Evolutionary conservation across 805 yeast species (phyloP).

Genomic region (Hanseniaspora thailandica): DNA sequence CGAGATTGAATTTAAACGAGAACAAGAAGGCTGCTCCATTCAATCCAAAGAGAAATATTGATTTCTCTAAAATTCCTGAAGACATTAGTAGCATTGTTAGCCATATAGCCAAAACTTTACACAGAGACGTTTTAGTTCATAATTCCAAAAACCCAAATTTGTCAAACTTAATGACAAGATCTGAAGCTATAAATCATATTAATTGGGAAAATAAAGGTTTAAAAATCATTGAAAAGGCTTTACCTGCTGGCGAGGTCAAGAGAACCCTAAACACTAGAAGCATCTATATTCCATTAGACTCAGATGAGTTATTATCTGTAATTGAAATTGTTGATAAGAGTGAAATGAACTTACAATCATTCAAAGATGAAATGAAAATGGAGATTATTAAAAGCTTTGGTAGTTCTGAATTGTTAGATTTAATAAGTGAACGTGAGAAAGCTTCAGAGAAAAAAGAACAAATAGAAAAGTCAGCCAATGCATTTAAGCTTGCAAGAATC

Average conservation of each 20-base stretch:
- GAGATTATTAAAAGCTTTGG: not conserved
- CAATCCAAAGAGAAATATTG: not conserved
- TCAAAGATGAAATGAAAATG: slow-evolving; percentile 1
- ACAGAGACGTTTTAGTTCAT: not conserved
- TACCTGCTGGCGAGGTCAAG: not conserved
- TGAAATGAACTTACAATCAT: not conserved
- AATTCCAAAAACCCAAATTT: not conserved
- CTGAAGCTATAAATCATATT: not conserved
- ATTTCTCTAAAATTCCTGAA: not conserved
- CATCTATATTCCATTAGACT: not conserved
- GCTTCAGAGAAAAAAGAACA: not conserved
- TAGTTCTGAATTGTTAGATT: not conserved
- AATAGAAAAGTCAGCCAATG: not conserved
- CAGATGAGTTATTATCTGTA: not conserved
- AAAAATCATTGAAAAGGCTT: not conserved
- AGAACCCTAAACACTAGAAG: not conserved
- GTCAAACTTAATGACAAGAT: not conserved
- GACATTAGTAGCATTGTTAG: not conserved
- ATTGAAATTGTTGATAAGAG: not conserved
- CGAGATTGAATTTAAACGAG: no score
- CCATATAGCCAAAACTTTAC: not conserved
- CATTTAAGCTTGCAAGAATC: not conserved
- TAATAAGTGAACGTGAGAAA: not conserved
- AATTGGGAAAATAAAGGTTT: slow-evolving; percentile 7
- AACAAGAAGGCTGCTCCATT: not conserved